Percentiles rank a stretch among this genome's conserved stretches.
Evolutionary conservation across 192 early-diverging fungal species (phyloP).

Genomic region (Chytriomyces sp.): DNA sequence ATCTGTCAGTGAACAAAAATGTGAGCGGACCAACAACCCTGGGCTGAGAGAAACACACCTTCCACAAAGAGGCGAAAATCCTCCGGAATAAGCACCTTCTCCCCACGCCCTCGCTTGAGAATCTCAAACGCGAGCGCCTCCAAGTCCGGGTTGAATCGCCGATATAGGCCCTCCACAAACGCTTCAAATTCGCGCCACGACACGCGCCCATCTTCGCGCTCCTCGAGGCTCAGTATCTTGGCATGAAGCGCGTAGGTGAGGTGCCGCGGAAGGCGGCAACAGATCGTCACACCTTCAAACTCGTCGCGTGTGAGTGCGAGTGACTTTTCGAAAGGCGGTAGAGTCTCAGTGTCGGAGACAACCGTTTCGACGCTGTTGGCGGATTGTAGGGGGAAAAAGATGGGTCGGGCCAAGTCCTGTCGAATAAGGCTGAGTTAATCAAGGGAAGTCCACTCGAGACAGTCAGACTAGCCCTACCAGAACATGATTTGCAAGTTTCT

Average conservation of each 20-base stretch:
- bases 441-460: background rate
- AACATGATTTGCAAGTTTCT: slow-evolving; percentile 26
- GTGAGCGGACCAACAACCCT: background rate
- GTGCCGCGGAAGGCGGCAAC: slow-evolving; percentile 20
- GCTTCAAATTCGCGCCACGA: slow-evolving; percentile 23
- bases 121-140: slow-evolving; percentile 33
- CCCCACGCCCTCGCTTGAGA: background rate
- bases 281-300: slow-evolving; percentile 23
- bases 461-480: background rate
- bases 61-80: slow-evolving; percentile 29
- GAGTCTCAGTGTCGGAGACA: background rate
- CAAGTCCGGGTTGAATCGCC: slow-evolving; percentile 19
- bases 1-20: slow-evolving; percentile 44
- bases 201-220: background rate
- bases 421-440: background rate
- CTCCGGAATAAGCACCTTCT: slow-evolving; percentile 17
- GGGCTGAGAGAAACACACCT: background rate
- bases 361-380: background rate
- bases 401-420: slow-evolving; percentile 21
- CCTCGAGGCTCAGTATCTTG: background rate
- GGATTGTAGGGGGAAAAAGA: slow-evolving; percentile 6
- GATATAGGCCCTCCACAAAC: slow-evolving; percentile 24
- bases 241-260: slow-evolving; percentile 14
- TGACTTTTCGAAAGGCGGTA: background rate
- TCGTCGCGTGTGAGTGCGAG: background rate